These are phyloP conservation scores for Apophysomyces trapeziformis DNA, from an alignment of 371 early-diverging fungal genomes.

Conservation along the genomic window DNA sequence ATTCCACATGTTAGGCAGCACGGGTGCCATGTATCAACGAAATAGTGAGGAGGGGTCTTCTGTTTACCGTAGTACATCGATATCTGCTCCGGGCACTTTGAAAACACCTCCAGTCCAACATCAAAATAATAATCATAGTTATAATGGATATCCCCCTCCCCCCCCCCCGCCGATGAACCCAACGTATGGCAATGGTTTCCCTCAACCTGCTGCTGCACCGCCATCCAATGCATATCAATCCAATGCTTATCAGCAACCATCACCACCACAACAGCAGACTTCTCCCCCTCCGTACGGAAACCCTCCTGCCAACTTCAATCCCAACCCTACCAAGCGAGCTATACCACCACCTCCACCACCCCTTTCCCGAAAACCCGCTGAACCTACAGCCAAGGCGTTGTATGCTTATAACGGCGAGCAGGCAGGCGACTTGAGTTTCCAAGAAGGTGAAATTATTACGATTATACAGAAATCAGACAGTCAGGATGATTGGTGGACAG, in stretches of 20 bases:
- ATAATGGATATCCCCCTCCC: conserved; percentile 30
- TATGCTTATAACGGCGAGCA: conserved; percentile 77
- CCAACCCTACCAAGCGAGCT: conserved; percentile 14
- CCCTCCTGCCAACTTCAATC: conserved; percentile 8
- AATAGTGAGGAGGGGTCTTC: conserved; percentile 14
- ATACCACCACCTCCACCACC: conserved; percentile 43
- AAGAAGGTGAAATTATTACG: conserved; percentile 74
- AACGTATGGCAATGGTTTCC: conserved; percentile 1
- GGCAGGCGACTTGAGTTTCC: conserved; percentile 73
- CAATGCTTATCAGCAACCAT: too few species aligned
- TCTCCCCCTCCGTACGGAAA: conserved; percentile 15
- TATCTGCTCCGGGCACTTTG: conserved; percentile 26
- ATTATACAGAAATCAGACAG: conserved; percentile 67
- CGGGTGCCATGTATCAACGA: conserved; percentile 30
- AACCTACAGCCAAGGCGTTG: conserved; percentile 63
- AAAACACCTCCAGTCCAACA: conserved; percentile 26
- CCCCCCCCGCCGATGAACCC: conserved; percentile 45
- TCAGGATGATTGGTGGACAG: conserved; percentile 85
- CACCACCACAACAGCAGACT: not conserved
- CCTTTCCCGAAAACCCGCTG: conserved; percentile 40
- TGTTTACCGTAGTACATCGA: conserved; percentile 19
- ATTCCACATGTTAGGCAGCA: conserved; percentile 28
- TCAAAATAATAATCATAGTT: not conserved
- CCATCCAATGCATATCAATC: not conserved
- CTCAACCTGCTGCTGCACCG: conserved; percentile 3